Evolutionary conservation across 768 basidiomycete genomes (phyloP), one percentile per base, ranked within the genome.

Genomic region (Russula sp.): DNA sequence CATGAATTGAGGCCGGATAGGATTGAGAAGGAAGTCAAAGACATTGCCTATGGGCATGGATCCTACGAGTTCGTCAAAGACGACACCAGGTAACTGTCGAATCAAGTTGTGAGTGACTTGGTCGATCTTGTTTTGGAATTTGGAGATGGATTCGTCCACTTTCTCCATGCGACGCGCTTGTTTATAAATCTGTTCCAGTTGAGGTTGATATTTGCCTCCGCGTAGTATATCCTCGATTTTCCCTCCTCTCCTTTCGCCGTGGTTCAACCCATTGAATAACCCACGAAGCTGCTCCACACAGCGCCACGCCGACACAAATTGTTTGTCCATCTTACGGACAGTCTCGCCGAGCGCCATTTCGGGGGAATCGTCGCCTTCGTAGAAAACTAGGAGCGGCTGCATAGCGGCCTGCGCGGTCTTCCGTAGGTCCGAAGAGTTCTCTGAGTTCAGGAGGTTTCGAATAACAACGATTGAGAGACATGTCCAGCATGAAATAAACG

Each of bases 401-500:
- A n/a, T n/a, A 28, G 28, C 4, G 28, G 28, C 28, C 2, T 2
- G 28, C 32, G 63, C 67, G 40, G 16, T 38, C 20, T 36, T 1
- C 38, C n/a, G n/a, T 34, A 44, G 28, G 20, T 48, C 24, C 11
- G 16, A 3, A 3, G 20, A 13, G 5, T 51, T 26, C 5, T n/a
- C n/a, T n/a, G n/a, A n/a, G n/a, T n/a, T n/a, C n/a, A 65, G 42
- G 56, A 59, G 38, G 36, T 58, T 34, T n/a, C 53, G 57, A 10
- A 38, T 62, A 42, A 51, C 53, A 26, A 67, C 36, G 26, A 65
- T 38, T 3, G 67, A n/a, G 36, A 67, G 64, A 50, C 63, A 62
- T 48, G 57, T 67, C 67, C 67, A 67, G 13, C 60, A 56, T 22
- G 24, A 48, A 1, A 52, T 40, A n/a, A 68, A 68, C 20, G 58